phyloP scores from a whole-genome alignment of 495 filamentous ascomycete genomes.

The Penicillium herquei region DNA sequence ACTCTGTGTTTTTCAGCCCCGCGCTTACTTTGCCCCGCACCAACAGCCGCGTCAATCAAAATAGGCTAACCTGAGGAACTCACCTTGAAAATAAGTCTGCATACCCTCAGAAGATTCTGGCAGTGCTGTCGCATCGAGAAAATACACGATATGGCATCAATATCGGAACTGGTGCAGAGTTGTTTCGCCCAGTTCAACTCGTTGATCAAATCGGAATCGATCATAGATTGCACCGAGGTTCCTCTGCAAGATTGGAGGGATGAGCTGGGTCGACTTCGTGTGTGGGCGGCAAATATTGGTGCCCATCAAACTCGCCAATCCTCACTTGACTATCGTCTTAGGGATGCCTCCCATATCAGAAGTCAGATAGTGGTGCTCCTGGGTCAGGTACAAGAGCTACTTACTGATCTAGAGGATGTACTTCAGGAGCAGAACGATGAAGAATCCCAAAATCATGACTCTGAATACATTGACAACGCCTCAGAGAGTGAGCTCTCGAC shows the following conservation, averaged over 20 bases:
- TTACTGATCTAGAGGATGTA: neutral
- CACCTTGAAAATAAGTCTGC: too few species aligned
- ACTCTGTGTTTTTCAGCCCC: too few species aligned
- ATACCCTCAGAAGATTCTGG: too few species aligned
- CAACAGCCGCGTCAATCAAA: too few species aligned
- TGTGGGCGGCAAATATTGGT: constrained; percentile 49
- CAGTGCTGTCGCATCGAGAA: too few species aligned
- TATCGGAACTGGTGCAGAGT: too few species aligned
- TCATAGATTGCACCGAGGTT: constrained; percentile 2
- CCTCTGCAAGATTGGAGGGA: constrained; percentile 24
- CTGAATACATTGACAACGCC: neutral
- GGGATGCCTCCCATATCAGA: constrained; percentile 47
- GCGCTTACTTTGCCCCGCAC: too few species aligned
- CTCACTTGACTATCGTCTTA: constrained; percentile 46
- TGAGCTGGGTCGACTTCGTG: constrained; percentile 35
- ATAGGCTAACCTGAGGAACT: too few species aligned
- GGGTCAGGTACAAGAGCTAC: neutral
- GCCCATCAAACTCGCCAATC: constrained; percentile 39
- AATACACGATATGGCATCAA: too few species aligned
- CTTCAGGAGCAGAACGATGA: constrained; percentile 3
- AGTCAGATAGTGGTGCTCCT: constrained; percentile 15
- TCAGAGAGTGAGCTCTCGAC: neutral
- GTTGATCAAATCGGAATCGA: too few species aligned
- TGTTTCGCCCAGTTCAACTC: too few species aligned
- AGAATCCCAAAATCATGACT: neutral